Percentiles rank a stretch among this genome's conserved stretches.
Conservation (phyloP, 495 filamentous ascomycete genomes). For the Parachaetomium inaequale region DNA sequence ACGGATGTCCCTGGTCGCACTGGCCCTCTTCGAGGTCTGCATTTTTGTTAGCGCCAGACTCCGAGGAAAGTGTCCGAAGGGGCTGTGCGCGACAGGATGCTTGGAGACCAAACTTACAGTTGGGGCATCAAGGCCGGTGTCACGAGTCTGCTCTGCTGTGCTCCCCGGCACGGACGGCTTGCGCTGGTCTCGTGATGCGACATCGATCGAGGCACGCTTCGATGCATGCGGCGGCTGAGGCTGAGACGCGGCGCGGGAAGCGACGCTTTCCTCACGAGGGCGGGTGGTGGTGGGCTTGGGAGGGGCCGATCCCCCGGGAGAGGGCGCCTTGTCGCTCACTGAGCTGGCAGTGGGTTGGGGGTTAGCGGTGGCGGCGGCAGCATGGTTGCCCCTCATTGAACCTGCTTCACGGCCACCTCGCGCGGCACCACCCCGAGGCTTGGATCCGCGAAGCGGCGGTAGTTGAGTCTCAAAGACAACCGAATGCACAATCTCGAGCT, state of each 20-base stretch:
- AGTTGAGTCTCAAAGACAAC: slow-evolving; percentile 81
- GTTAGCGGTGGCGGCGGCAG: slow-evolving; percentile 5
- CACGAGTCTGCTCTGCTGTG: slow-evolving; percentile 37
- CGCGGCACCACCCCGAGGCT: slow-evolving; percentile 53
- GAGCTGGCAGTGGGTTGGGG: slow-evolving; percentile 9
- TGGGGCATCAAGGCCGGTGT: slow-evolving; percentile 21
- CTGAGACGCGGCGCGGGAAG: slow-evolving; percentile 23
- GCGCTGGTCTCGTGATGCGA: slow-evolving; percentile 42
- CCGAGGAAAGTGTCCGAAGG: not conserved
- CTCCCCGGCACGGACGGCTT: slow-evolving; percentile 34
- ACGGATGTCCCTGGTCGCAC: slow-evolving; percentile 24
- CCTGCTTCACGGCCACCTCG: slow-evolving; percentile 50
- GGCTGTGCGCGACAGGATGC: not conserved
- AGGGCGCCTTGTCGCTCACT: slow-evolving; percentile 20
- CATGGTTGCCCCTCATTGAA: slow-evolving; percentile 25
- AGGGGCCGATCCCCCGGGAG: slow-evolving; percentile 12
- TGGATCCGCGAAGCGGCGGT: slow-evolving; percentile 53
- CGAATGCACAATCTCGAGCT: slow-evolving; percentile 68
- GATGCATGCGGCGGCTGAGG: slow-evolving; percentile 31
- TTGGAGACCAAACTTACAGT: slow-evolving; percentile 26
- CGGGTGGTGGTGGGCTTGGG: slow-evolving; percentile 20
- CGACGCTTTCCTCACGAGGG: slow-evolving; percentile 26
- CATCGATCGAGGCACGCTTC: slow-evolving; percentile 49
- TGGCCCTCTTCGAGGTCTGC: slow-evolving; percentile 24
- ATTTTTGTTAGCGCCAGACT: not conserved